Percentiles rank a stretch among this genome's conserved stretches.
Conservation (phyloP, 768 basidiomycete species). For the Boletus bicolor region DNA sequence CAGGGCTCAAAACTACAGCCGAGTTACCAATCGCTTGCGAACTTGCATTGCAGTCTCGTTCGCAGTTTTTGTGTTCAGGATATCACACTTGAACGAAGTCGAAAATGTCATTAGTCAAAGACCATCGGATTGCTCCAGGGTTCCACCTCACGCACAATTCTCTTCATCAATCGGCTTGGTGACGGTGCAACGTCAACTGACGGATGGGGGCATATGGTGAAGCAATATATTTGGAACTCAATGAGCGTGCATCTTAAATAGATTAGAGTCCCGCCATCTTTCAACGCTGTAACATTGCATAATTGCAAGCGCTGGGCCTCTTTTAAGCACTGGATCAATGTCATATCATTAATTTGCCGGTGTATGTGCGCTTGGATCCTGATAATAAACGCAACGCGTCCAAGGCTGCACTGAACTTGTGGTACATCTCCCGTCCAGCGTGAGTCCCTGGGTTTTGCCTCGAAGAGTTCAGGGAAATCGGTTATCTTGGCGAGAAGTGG, state of each 20-base stretch:
- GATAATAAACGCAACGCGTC: neutral
- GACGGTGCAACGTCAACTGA: too few species aligned
- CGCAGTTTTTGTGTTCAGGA: neutral
- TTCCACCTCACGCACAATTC: neutral
- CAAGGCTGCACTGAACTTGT: neutral
- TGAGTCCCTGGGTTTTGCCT: neutral
- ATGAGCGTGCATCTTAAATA: neutral
- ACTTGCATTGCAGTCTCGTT: neutral
- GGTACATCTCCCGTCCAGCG: neutral
- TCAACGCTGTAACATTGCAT: too few species aligned
- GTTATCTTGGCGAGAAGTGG: neutral
- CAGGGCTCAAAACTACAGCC: too few species aligned
- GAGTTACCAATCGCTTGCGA: neutral
- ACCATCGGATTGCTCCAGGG: neutral
- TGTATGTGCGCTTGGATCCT: neutral
- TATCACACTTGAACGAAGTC: too few species aligned
- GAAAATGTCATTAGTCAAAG: too few species aligned
- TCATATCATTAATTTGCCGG: too few species aligned
- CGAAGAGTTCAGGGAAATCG: neutral
- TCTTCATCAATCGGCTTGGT: neutral
- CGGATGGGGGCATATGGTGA: neutral
- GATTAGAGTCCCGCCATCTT: too few species aligned
- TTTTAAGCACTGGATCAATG: too few species aligned
- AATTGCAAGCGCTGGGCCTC: neutral
- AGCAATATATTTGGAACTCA: slow-evolving; percentile 1